Evolutionary conservation across 1,139 yeast genomes (phyloP).

Genomic region (Geotrichum histeridarum): DNA sequence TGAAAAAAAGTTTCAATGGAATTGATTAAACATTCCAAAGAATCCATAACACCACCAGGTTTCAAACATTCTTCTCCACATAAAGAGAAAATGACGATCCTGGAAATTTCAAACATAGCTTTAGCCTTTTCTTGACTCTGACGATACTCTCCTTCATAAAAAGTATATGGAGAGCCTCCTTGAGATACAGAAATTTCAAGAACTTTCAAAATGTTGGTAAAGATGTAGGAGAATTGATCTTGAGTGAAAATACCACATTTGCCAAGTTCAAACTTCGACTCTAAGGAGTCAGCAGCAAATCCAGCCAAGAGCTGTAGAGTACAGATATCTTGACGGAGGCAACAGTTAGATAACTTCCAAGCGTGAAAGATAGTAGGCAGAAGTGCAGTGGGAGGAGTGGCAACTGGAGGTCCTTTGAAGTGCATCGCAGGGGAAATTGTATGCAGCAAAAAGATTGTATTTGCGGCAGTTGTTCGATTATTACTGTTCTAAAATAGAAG

Average conservation of each 20-base stretch:
- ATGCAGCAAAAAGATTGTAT: constrained; percentile 13
- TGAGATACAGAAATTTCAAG: constrained; percentile 39
- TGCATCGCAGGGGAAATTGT: constrained; percentile 30
- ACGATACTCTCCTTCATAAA: constrained; percentile 26
- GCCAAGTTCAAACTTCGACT: constrained; percentile 37
- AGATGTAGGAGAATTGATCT: constrained; percentile 54
- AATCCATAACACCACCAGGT: constrained; percentile 49
- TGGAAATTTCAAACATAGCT: constrained; percentile 43
- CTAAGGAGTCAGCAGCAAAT: constrained; percentile 46
- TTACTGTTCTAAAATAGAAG: constrained; percentile 10
- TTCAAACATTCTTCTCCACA: constrained; percentile 40
- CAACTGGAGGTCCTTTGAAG: constrained; percentile 18
- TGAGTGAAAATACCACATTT: constrained; percentile 59
- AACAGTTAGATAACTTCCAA: constrained; percentile 61
- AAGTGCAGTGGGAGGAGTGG: constrained; percentile 26
- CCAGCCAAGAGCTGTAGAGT: constrained; percentile 63
- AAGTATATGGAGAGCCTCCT: constrained; percentile 37
- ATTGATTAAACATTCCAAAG: constrained; percentile 53
- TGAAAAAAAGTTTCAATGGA: constrained; percentile 83
- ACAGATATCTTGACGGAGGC: constrained; percentile 60
- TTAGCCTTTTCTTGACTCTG: constrained; percentile 28
- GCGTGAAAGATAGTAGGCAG: constrained; percentile 62
- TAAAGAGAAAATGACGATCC: constrained; percentile 61
- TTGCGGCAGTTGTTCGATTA: constrained; percentile 9
- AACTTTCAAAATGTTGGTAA: constrained; percentile 44